Percentiles rank a stretch among this genome's conserved stretches.
Evolutionary conservation across 164 flowering plant species (phyloP).

Genomic region (Taxillus chinensis): DNA sequence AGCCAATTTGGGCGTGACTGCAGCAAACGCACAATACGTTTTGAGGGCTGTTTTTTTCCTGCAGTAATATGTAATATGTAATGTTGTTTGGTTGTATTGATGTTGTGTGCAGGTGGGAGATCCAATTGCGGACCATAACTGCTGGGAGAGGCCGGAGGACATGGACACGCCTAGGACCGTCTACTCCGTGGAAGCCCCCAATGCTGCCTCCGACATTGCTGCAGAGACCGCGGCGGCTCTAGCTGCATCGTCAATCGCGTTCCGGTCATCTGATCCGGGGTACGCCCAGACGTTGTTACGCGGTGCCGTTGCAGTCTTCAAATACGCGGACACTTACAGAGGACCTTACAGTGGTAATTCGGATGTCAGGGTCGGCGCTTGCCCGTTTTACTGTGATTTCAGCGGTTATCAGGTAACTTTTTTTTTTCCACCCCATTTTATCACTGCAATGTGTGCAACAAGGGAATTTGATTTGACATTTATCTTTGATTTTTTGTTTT

Average conservation of each 20-base stretch:
- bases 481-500: no score
- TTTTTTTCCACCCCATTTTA: no score
- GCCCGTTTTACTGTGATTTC: slow-evolving; percentile 94
- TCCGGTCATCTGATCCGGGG: slow-evolving; percentile 58
- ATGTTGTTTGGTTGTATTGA: neutral
- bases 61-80: no score
- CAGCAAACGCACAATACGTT: no score
- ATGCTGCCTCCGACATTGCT: slow-evolving; percentile 87
- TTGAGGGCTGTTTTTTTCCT: no score
- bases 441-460: no score
- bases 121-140: slow-evolving; percentile 66
- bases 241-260: slow-evolving; percentile 85
- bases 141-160: slow-evolving; percentile 98
- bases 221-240: slow-evolving; percentile 94
- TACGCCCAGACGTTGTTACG: slow-evolving; percentile 59
- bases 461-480: no score
- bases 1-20: no score
- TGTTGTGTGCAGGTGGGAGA: slow-evolving; percentile 66
- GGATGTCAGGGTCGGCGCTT: slow-evolving; percentile 53
- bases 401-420: slow-evolving; percentile 71
- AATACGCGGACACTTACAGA: slow-evolving; percentile 65
- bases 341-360: slow-evolving; percentile 94
- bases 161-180: slow-evolving; percentile 89
- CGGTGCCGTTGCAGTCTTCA: slow-evolving; percentile 49
- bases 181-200: slow-evolving; percentile 66